Evolutionary conservation across 495 filamentous ascomycete genomes (phyloP).

Genomic region (Hyaloscypha hepaticicola): DNA sequence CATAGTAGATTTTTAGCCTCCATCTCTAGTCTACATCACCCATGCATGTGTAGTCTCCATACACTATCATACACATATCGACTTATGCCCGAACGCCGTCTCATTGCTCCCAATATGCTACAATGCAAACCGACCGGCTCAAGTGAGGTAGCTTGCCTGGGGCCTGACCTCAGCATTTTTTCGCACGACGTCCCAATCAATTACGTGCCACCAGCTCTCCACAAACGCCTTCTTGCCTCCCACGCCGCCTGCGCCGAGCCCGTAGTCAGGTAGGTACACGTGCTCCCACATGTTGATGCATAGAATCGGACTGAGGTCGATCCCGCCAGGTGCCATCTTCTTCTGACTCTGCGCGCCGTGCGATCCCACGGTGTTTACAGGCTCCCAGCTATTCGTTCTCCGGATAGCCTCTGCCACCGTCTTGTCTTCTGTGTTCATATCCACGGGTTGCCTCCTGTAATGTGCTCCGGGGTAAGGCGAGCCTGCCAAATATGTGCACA

Average conservation of each 20-base stretch:
- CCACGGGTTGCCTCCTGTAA: constrained; percentile 72
- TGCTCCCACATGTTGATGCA: constrained; percentile 98
- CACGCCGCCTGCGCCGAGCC: constrained; percentile 43
- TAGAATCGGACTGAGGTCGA: constrained; percentile 70
- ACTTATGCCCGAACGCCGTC: constrained; percentile 19
- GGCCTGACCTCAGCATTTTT: constrained; percentile 16
- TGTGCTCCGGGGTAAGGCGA: constrained; percentile 83
- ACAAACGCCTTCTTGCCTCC: constrained; percentile 74
- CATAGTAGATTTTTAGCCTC: constrained; percentile 7
- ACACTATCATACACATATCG: constrained; percentile 23
- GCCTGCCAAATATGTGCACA: constrained; percentile 89
- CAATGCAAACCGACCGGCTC: not conserved
- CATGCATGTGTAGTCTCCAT: not conserved
- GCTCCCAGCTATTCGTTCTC: constrained; percentile 26
- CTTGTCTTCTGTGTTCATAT: constrained; percentile 65
- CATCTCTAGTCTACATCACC: not conserved
- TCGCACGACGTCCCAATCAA: constrained; percentile 81
- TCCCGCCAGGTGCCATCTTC: constrained; percentile 61
- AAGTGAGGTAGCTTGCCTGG: not conserved
- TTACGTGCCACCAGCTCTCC: constrained; percentile 78
- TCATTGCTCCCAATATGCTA: constrained; percentile 22
- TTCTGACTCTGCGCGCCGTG: constrained; percentile 37
- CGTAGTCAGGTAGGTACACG: constrained; percentile 84
- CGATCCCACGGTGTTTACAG: constrained; percentile 51
- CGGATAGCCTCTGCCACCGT: constrained; percentile 23